Evolutionary conservation across 2,329 filamentous ascomycete genomes (phyloP).

Genomic region (Colletotrichum caudatum): DNA sequence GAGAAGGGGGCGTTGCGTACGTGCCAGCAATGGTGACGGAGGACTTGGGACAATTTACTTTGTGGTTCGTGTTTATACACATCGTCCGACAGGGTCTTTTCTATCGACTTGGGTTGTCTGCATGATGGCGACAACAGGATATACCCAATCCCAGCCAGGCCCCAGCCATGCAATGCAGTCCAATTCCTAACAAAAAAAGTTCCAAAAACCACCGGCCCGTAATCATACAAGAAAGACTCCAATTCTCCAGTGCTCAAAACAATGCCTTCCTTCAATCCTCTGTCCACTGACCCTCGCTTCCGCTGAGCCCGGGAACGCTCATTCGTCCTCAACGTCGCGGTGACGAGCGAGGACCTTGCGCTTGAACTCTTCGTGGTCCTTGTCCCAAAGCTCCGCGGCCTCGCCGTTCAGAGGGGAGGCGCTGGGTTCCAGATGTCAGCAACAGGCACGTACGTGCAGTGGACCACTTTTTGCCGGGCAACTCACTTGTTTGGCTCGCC

Average conservation of each 20-base stretch:
- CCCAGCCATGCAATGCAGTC: conserved; percentile 48
- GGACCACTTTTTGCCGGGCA: conserved; percentile 1
- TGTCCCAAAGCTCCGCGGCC: conserved; percentile 96
- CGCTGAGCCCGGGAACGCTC: conserved; percentile 39
- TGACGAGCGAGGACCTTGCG: conserved; percentile 74
- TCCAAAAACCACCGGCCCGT: conserved; percentile 44
- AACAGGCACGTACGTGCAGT: background rate
- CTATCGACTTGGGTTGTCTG: conserved; percentile 35
- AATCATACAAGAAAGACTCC: conserved; percentile 56
- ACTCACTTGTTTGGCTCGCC: conserved; percentile 98
- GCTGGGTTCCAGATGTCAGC: conserved; percentile 60
- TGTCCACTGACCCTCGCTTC: background rate
- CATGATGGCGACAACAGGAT: conserved; percentile 34
- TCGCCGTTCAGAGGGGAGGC: conserved; percentile 95
- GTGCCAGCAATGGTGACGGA: conserved; percentile 15
- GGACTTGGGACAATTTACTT: conserved; percentile 29
- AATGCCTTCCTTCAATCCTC: conserved; percentile 26
- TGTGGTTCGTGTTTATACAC: conserved; percentile 25
- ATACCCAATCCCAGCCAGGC: conserved; percentile 32
- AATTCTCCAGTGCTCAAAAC: conserved; percentile 52
- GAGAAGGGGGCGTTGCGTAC: conserved; percentile 20
- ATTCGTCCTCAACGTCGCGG: conserved; percentile 74
- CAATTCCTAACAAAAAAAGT: conserved; percentile 50
- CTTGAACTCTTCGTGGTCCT: conserved; percentile 88
- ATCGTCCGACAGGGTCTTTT: conserved; percentile 30